Base-by-base conservation (phyloP, 805 yeast species). In the Barnettozyma pratensis region DNA sequence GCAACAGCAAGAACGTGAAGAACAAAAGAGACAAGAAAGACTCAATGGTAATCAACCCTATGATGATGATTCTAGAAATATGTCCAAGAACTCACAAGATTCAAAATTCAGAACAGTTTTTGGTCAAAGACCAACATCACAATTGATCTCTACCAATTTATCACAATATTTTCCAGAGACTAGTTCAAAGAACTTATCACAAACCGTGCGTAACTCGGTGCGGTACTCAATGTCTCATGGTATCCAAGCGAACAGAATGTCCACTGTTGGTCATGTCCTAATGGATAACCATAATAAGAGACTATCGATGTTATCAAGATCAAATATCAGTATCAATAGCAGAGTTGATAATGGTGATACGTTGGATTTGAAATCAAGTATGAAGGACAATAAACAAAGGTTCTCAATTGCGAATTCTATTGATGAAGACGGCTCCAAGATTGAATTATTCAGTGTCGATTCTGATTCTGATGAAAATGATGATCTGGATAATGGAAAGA, bases 51-150 rank as follows among this genome's bases (percentile, higher is more conserved):
- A 45, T 4, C 48, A 47, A 8, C 14, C 27, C 3, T 52, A 51
- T 8, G 47, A 50, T 5, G 26, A 38, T 25, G 36, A 44, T 14
- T 19, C 40, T 7, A 10, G 28, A 27, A 10, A 44, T n/a, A 54
- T 39, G 30, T 55, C 59, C 46, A 26, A 28, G 14, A n/a, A 19
- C 9, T 39, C 52, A 7, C 56, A 58, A 35, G 66, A 61, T 31
- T 43, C 44, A 6, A 54, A 61, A 36, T 60, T 61, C 48, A 65
- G 74, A 47, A 64, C 68, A 42, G 63, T 87, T 50, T 83, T 84
- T 65, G 95, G 95, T 27, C 96, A 88, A 64, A 75, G 99, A 60
- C 99, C 99, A 6, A 91, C 98, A 1, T 83, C 94, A 51, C 96
- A 89, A 61, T 76, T 91, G 57, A 94, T 92, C 52, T 87, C 97